phyloP scores from a whole-genome alignment of 768 basidiomycete genomes.

The Lentinula boryana region DNA sequence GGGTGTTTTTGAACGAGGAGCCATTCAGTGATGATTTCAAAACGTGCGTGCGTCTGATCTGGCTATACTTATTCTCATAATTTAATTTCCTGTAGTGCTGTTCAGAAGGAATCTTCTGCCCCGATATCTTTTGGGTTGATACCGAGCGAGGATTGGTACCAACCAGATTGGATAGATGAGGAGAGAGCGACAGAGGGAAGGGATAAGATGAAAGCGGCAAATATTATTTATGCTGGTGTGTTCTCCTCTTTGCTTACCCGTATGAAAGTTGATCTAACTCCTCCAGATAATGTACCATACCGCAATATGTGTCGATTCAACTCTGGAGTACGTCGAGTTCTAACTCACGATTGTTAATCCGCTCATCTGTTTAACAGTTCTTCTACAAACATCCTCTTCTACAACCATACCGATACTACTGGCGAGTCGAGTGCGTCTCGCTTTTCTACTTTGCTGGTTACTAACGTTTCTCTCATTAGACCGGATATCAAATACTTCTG shows the following conservation, averaged over 20 bases:
- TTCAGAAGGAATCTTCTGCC: constrained; percentile 12
- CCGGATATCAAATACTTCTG: constrained; percentile 76
- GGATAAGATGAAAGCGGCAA: constrained; percentile 51
- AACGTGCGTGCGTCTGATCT: constrained; percentile 24
- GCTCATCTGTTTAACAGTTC: constrained; percentile 31
- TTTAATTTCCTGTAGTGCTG: neutral
- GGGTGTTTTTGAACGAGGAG: constrained; percentile 85
- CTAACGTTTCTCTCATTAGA: constrained; percentile 24
- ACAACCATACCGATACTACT: constrained; percentile 71
- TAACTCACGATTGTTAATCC: neutral
- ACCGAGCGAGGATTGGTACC: constrained; percentile 65
- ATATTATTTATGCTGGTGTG: constrained; percentile 40
- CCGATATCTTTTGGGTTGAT: constrained; percentile 56
- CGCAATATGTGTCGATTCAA: constrained; percentile 77
- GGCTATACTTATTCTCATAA: neutral
- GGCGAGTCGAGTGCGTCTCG: constrained; percentile 49
- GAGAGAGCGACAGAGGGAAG: constrained; percentile 49
- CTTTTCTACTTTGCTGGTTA: constrained; percentile 14
- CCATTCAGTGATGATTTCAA: constrained; percentile 76
- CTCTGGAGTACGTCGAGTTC: constrained; percentile 43
- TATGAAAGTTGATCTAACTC: no score
- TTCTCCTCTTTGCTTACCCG: constrained; percentile 1
- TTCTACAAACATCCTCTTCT: constrained; percentile 72
- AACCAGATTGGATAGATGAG: constrained; percentile 78
- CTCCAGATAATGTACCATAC: constrained; percentile 41